Evolutionary conservation across 2,329 filamentous ascomycete genomes (phyloP).

Genomic region (Aspergillus eucalypticola): DNA sequence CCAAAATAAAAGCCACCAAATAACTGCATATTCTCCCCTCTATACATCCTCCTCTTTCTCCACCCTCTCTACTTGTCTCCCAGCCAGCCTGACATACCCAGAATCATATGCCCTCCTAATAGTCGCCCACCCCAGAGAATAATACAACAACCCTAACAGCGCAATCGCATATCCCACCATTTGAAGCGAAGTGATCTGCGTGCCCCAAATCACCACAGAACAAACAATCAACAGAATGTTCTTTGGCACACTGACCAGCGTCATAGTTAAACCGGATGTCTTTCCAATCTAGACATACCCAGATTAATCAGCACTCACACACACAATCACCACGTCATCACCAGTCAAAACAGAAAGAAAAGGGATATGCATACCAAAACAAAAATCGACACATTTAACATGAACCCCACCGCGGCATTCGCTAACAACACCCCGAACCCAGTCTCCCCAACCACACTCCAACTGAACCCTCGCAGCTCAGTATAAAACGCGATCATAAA

Average conservation of each 20-base stretch:
- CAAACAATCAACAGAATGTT: constrained; percentile 75
- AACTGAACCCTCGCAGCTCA: constrained; percentile 59
- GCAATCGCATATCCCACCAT: constrained; percentile 70
- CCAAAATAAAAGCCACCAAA: too few species aligned
- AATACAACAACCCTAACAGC: constrained; percentile 62
- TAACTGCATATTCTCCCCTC: too few species aligned
- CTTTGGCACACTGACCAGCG: constrained; percentile 79
- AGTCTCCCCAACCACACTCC: constrained; percentile 3
- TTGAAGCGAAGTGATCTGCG: constrained; percentile 68
- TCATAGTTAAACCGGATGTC: constrained; percentile 79
- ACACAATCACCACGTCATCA: not conserved
- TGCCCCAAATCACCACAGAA: constrained; percentile 73
- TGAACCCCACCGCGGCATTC: constrained; percentile 73
- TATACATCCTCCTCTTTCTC: constrained; percentile 6
- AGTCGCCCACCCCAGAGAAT: constrained; percentile 61
- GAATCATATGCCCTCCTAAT: not conserved
- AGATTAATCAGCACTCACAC: not conserved
- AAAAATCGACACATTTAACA: constrained; percentile 77
- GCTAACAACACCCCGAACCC: constrained; percentile 59
- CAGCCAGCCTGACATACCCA: not conserved
- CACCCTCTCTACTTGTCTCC: not conserved
- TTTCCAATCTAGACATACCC: constrained; percentile 66
- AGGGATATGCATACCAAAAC: constrained; percentile 64
- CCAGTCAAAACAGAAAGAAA: not conserved
- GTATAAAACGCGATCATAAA: constrained; percentile 63